Evolutionary conservation across 2,329 filamentous ascomycete genomes (phyloP).

Genomic region (Scedosporium dehoogii): DNA sequence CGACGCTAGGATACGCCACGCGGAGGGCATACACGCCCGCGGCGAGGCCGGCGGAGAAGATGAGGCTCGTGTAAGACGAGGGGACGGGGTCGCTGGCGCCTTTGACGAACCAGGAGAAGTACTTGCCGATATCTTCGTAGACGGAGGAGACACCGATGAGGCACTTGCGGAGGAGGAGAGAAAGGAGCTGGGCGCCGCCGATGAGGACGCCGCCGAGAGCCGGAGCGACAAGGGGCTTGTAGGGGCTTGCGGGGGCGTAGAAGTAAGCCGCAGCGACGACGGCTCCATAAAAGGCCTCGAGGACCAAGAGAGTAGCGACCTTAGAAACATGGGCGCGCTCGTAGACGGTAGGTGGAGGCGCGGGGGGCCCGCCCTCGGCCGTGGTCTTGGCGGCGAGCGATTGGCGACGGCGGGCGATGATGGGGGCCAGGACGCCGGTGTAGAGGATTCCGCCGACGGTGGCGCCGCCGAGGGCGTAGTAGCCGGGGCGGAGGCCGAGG

Average conservation of each 20-base stretch:
- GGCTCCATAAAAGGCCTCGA: constrained; percentile 31
- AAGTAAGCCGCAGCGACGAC: constrained; percentile 24
- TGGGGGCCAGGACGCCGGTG: constrained; percentile 30
- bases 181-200: constrained; percentile 46
- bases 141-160: constrained; percentile 52
- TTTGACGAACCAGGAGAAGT: constrained; percentile 34
- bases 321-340: constrained; percentile 30
- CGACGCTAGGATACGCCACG: constrained; percentile 18
- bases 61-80: constrained; percentile 29
- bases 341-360: constrained; percentile 21
- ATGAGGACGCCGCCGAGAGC: constrained; percentile 49
- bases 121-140: constrained; percentile 50
- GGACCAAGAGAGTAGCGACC: constrained; percentile 24
- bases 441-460: constrained; percentile 45
- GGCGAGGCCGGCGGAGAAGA: constrained; percentile 43
- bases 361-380: background rate
- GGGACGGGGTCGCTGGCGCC: constrained; percentile 18
- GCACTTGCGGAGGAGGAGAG: constrained; percentile 39
- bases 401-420: constrained; percentile 19
- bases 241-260: constrained; percentile 20
- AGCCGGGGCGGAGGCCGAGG: constrained; percentile 38
- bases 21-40: constrained; percentile 33
- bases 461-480: constrained; percentile 43
- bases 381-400: constrained; percentile 13
- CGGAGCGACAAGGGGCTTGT: constrained; percentile 29